A percentile compares a stretch with the other conserved stretches of the same genome.
phyloP scores from a whole-genome alignment of 768 basidiomycete genomes.

The Pholiota conissans region DNA sequence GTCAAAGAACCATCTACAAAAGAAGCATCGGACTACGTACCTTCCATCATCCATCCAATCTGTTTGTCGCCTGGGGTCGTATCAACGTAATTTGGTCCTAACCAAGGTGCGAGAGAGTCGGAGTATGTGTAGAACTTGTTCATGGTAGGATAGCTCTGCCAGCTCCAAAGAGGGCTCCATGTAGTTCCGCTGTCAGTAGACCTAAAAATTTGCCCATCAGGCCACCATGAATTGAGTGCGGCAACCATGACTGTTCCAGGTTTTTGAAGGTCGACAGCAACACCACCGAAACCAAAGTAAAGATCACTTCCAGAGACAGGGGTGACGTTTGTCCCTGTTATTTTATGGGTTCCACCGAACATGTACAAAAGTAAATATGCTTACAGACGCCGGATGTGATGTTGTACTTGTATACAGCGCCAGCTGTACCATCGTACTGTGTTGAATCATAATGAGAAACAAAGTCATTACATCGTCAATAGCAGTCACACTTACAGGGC shows the following conservation, averaged over 20 bases:
- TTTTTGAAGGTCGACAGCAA: constrained; percentile 58
- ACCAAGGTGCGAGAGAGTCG: constrained; percentile 58
- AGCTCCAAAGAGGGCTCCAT: constrained; percentile 61
- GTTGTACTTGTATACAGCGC: constrained; percentile 51
- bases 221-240: constrained; percentile 65
- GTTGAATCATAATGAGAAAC: background rate
- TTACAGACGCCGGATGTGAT: constrained; percentile 49
- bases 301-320: constrained; percentile 59
- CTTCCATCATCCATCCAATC: constrained; percentile 76
- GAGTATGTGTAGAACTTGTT: constrained; percentile 56
- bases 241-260: constrained; percentile 71
- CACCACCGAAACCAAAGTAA: constrained; percentile 63
- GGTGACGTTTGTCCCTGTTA: constrained; percentile 58
- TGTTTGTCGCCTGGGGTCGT: constrained; percentile 44
- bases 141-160: constrained; percentile 46
- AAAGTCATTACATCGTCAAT: background rate
- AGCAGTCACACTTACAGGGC: constrained; percentile 37
- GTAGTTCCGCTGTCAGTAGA: constrained; percentile 57
- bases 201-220: constrained; percentile 66
- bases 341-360: background rate
- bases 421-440: constrained; percentile 56
- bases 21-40: constrained; percentile 21
- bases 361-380: background rate
- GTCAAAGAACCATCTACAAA: background rate
- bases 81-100: constrained; percentile 50